phyloP scores from a whole-genome alignment of 306 rosid genomes.

The Boehmeria nivea region DNA sequence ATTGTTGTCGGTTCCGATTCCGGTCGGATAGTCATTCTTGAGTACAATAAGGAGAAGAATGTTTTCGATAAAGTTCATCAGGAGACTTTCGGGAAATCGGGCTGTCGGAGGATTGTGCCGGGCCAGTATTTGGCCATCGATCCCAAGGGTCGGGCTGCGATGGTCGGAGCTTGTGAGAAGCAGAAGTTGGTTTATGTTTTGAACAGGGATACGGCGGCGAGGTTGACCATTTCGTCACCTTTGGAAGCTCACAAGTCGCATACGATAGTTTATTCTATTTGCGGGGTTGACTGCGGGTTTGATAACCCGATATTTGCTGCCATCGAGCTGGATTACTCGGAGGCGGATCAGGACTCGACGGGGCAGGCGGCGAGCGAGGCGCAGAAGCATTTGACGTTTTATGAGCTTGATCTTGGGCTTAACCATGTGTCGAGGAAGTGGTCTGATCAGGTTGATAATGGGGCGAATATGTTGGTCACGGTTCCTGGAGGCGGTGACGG shows the following conservation, averaged over 20 bases:
- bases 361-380: slow-evolving; percentile 81
- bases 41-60: slow-evolving; percentile 77
- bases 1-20: slow-evolving; percentile 89
- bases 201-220: slow-evolving; percentile 86
- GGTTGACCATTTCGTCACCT: slow-evolving; percentile 90
- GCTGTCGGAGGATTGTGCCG: slow-evolving; percentile 84
- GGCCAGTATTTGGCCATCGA: slow-evolving; percentile 87
- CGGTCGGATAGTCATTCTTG: slow-evolving; percentile 84
- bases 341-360: slow-evolving; percentile 78
- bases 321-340: slow-evolving; percentile 85
- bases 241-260: slow-evolving; percentile 88
- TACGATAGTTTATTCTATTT: slow-evolving; percentile 80
- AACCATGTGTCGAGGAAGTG: slow-evolving; percentile 95
- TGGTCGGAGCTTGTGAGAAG: slow-evolving; percentile 95
- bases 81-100: slow-evolving; percentile 92
- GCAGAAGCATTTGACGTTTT: slow-evolving; percentile 71
- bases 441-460: slow-evolving; percentile 93
- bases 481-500: slow-evolving; percentile 99
- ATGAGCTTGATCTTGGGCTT: slow-evolving; percentile 91
- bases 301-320: slow-evolving; percentile 96
- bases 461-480: slow-evolving; percentile 83
- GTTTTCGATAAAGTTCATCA: slow-evolving; percentile 87
- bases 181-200: slow-evolving; percentile 91
- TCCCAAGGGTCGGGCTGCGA: slow-evolving; percentile 93
- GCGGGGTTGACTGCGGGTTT: slow-evolving; percentile 94